Percentiles rank a stretch among this genome's conserved stretches.
Evolutionary conservation across 352 stramenopile species (phyloP).

Genomic region (Globisporangium spinosum): DNA sequence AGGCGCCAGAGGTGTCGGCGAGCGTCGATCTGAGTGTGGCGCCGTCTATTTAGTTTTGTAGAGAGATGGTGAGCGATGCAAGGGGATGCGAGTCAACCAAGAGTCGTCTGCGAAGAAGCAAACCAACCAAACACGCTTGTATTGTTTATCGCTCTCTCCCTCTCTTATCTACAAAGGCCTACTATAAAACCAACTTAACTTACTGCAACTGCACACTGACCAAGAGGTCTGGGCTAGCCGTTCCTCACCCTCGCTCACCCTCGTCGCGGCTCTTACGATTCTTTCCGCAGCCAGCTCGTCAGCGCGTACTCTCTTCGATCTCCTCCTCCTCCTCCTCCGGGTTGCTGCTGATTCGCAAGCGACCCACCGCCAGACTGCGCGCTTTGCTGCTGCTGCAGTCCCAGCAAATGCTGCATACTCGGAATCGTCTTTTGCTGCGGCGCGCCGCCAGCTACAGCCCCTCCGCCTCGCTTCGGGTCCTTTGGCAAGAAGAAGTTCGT

Average conservation of each 20-base stretch:
- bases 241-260: background rate
- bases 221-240: background rate
- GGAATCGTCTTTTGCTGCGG: conserved; percentile 38
- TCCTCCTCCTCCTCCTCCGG: conserved; percentile 10
- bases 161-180: background rate
- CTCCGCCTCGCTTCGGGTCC: conserved; percentile 27
- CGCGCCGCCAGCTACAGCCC: background rate
- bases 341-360: conserved; percentile 24
- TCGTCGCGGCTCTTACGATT: conserved; percentile 1
- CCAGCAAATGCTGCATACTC: conserved; percentile 53
- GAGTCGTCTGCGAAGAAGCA: background rate
- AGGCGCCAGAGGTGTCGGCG: conserved; percentile 34
- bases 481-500: conserved; percentile 75
- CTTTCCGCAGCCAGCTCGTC: conserved; percentile 66
- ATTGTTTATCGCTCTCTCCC: background rate
- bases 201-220: background rate
- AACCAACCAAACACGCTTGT: background rate
- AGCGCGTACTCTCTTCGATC: conserved; percentile 57
- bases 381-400: conserved; percentile 20
- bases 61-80: background rate
- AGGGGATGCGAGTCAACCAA: background rate
- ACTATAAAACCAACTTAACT: conserved; percentile 2
- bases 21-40: conserved; percentile 47
- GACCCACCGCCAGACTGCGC: conserved; percentile 15
- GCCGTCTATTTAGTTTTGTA: conserved; percentile 39